Evolutionary conservation across 2,329 filamentous ascomycete genomes (phyloP).

Genomic region (Didymella pinodella): DNA sequence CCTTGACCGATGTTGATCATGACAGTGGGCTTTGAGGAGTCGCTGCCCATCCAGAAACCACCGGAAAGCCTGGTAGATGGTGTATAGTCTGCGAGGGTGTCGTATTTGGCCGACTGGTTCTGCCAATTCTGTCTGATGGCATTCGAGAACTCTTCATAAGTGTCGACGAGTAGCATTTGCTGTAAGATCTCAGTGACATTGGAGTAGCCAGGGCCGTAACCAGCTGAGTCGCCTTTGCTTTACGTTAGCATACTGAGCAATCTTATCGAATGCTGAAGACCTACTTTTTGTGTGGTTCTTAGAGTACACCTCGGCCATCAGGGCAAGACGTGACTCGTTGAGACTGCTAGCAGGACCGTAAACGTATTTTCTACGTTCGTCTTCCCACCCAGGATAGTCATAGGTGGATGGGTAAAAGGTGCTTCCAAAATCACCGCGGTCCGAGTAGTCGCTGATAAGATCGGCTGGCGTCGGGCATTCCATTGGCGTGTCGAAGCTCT

Average conservation of each 20-base stretch:
- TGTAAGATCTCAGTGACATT: conserved; percentile 29
- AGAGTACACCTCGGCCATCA: conserved; percentile 27
- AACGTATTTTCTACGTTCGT: conserved; percentile 15
- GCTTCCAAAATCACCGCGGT: conserved; percentile 24
- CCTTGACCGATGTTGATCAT: conserved; percentile 49
- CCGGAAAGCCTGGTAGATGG: conserved; percentile 52
- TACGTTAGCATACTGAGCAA: not conserved
- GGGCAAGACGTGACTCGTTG: conserved; percentile 21
- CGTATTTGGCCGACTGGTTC: conserved; percentile 62
- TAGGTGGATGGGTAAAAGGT: not conserved
- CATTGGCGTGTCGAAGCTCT: conserved; percentile 59
- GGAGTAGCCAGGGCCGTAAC: conserved; percentile 24
- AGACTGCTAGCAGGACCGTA: conserved; percentile 29
- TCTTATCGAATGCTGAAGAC: not conserved
- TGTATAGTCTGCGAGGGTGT: conserved; percentile 45
- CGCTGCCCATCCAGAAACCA: conserved; percentile 34
- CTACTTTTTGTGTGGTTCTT: conserved; percentile 41
- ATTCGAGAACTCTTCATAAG: conserved; percentile 66
- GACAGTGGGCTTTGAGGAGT: conserved; percentile 24
- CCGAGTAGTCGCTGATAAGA: conserved; percentile 24
- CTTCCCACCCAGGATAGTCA: not conserved
- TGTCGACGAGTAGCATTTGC: conserved; percentile 63
- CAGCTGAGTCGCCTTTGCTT: not conserved
- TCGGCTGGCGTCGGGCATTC: conserved; percentile 43
- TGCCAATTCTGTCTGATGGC: conserved; percentile 68